Conservation (phyloP, 1,284 basidiomycete species). For the Prillingera fragicola region DNA sequence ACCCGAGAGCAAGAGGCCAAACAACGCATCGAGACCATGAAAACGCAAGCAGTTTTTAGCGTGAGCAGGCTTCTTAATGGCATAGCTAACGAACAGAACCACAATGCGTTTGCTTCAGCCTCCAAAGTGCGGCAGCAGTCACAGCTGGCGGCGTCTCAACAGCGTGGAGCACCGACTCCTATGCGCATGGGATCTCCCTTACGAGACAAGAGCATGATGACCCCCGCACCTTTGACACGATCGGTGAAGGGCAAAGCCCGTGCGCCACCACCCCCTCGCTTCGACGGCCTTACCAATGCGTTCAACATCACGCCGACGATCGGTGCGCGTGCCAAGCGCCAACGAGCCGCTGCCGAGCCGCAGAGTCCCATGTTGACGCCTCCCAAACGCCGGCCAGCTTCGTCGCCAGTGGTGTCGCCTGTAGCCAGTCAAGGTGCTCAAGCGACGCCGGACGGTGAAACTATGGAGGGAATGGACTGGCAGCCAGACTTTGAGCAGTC, state of each 20-base stretch:
- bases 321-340: constrained; percentile 21
- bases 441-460: not conserved
- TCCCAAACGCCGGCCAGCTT: constrained; percentile 6
- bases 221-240: constrained; percentile 18
- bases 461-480: constrained; percentile 13
- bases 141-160: constrained; percentile 15
- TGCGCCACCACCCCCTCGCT: constrained; percentile 22
- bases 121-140: constrained; percentile 18
- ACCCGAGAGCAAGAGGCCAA: constrained; percentile 28
- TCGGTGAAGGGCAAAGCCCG: constrained; percentile 28
- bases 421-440: constrained; percentile 1
- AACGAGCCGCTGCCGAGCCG: constrained; percentile 24
- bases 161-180: constrained; percentile 4
- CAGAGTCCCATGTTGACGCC: constrained; percentile 21
- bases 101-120: constrained; percentile 16
- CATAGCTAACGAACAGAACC: constrained; percentile 11
- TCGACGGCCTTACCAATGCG: constrained; percentile 33
- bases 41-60: constrained; percentile 40
- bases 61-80: constrained; percentile 16
- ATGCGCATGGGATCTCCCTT: constrained; percentile 8
- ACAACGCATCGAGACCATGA: constrained; percentile 44
- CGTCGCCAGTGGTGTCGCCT: constrained; percentile 10
- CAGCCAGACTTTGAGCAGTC: constrained; percentile 9
- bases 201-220: constrained; percentile 6
- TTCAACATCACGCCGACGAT: constrained; percentile 26